Base-by-base conservation (phyloP, 345 rosid genomes). In the Eucalyptus melliodora region DNA sequence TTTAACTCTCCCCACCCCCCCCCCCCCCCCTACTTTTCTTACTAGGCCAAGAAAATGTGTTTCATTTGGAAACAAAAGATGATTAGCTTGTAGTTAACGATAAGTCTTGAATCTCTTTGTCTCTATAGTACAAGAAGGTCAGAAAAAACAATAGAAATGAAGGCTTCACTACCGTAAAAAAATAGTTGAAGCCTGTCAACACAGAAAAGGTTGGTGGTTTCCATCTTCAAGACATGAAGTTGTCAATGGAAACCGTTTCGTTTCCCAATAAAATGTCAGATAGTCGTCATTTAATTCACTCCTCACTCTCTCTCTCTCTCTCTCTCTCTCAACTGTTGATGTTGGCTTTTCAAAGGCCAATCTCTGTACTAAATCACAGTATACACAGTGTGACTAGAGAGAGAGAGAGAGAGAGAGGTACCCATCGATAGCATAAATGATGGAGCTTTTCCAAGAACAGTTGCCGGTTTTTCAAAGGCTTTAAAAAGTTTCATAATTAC, bases 261-360 rank as follows among this genome's bases (percentile, higher is more conserved):
- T 77, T 88, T 88, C 86, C 89, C 89, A 51, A 88, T 67, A 81
- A 53, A 31, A 34, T 49, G 89, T 88, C 89, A 77, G 89, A 72
- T 34, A 88, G 89, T 88, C 89, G 86, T 88, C 89, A 77, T 88
- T 53, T 88, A 53, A 37, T 88, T 49, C 89, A 49, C 40, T 88
- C 51, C 30, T 7, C 60, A 7, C 86, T 53, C 86, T 50, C 31
- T 55, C 34, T 40, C 40, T 65, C 86, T 88, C 67, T 40, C 37
- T n/a, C 81, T 77, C 44, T 69, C 83, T 40, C 85, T 21, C 15
- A 11, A 40, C 85, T 77, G 85, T 89, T 65, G 90, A 89, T 86
- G 90, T 89, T 86, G 90, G 85, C 90, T 89, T 89, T 69, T 89
- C 90, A 69, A 51, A 86, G 85, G 77, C 88, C 90, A 86, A 69